A percentile compares a stretch with the other conserved stretches of the same genome.
Conservation (phyloP, 805 yeast genomes). For the Metschnikowia koreensis region DNA sequence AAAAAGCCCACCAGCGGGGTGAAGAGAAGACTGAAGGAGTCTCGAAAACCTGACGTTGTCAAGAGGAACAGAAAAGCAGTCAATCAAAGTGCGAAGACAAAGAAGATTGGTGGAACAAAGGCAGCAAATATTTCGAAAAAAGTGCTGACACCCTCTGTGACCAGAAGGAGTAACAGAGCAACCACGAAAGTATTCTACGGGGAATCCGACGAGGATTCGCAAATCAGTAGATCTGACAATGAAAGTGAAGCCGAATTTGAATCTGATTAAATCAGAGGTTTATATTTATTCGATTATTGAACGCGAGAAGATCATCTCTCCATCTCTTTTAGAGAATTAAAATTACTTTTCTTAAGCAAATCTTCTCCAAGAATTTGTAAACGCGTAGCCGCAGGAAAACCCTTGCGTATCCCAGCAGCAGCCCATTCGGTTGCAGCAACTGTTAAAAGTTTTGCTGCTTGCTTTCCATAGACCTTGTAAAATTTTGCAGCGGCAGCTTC, state of each 20-base stretch:
- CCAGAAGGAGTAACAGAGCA: conserved; percentile 19
- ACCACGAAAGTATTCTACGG: conserved; percentile 17
- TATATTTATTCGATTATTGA: background rate
- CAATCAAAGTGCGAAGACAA: background rate
- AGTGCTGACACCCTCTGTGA: conserved; percentile 25
- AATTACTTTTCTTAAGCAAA: conserved; percentile 50
- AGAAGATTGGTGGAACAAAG: background rate
- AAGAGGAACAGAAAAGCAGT: background rate
- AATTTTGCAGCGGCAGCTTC: conserved; percentile 70
- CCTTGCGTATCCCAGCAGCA: conserved; percentile 44
- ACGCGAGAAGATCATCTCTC: conserved; percentile 20
- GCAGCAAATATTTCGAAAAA: background rate
- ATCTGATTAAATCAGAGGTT: background rate
- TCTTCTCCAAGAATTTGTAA: conserved; percentile 78
- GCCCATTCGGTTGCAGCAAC: conserved; percentile 54
- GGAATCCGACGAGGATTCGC: conserved; percentile 20
- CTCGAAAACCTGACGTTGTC: background rate
- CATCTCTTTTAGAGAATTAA: conserved; percentile 48
- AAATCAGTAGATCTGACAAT: conserved; percentile 10
- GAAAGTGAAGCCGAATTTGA: background rate
- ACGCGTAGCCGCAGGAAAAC: conserved; percentile 76
- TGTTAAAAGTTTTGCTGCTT: conserved; percentile 61
- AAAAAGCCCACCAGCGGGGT: background rate
- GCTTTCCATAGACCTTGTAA: conserved; percentile 57
- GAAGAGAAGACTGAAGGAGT: background rate